phyloP scores from a whole-genome alignment of 306 rosid genomes.

The Prunus dulcis region DNA sequence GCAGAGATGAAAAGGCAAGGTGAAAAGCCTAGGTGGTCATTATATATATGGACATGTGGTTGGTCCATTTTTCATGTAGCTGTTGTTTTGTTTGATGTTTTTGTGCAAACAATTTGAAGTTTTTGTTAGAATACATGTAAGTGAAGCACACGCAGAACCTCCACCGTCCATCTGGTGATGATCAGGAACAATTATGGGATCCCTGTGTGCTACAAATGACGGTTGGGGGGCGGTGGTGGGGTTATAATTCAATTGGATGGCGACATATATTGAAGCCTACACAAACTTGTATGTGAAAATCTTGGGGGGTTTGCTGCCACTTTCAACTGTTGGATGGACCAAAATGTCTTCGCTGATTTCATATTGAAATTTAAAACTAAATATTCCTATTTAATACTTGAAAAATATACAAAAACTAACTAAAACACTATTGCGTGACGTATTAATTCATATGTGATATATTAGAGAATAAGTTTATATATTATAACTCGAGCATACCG shows the following conservation, averaged over 20 bases:
- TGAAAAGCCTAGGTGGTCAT: not conserved
- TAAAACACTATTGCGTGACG: too few species aligned
- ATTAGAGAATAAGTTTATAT: too few species aligned
- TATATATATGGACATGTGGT: not conserved
- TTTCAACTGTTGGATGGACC: conserved; percentile 1
- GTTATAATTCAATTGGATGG: conserved; percentile 36
- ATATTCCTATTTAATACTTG: not conserved
- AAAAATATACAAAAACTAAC: not conserved
- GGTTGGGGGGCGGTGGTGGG: conserved; percentile 48
- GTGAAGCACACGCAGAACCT: not conserved
- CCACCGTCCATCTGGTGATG: conserved; percentile 15
- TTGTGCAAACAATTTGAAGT: not conserved
- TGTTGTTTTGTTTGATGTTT: not conserved
- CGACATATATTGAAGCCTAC: conserved; percentile 22
- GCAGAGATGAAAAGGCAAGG: not conserved
- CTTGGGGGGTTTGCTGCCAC: not conserved
- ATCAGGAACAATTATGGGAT: conserved; percentile 15
- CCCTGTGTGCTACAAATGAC: conserved; percentile 36
- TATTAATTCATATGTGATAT: too few species aligned
- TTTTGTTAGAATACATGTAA: conserved; percentile 18
- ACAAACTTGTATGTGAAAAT: conserved; percentile 27
- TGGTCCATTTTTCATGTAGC: not conserved
- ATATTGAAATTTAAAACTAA: not conserved
- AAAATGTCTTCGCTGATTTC: not conserved
- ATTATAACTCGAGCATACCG: too few species aligned